Evolutionary conservation across 495 filamentous ascomycete species (phyloP), one percentile per base, ranked within the genome.

Genomic region (Oidiodendron maius): DNA sequence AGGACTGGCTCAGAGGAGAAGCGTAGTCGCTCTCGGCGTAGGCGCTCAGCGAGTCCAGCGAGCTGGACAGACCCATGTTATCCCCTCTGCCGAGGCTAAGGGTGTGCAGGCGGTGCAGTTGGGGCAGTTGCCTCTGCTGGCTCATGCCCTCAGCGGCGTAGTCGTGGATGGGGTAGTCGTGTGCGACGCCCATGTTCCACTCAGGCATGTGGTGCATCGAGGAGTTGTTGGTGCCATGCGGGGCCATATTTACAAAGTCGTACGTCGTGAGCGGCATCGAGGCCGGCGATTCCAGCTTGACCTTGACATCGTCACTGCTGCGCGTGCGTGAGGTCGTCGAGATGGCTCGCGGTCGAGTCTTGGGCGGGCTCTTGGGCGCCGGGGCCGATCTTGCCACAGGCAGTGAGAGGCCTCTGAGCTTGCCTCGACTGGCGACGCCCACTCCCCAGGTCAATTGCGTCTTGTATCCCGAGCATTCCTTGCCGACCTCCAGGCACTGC

Each of bases 401-500:
- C 18, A 94, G 71, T 36, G 90, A 86, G 50, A 96, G 66, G 13
- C 93, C 93, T 42, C 93, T 78, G 48, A 98, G 78, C 71, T 98
- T 98, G 51, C 93, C 93, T 55, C 93, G 82, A 63, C 91, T 96
- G 32, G 93, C 93, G 53, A 98, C 93, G 20, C 93, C 93, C 28
- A 98, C 86, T 11, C 91, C 93, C 93, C 93, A 98, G 28, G 93
- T 98, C 70, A 98, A 78, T 40, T 90, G 88, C 17, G 93, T 97
- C 69, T 94, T 93, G 73, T 98, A 98, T 51, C 93, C 93, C 36
- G 87, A 89, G 71, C 93, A 98, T 64, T 95, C 89, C 61, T 88
- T 91, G 47, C 89, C 87, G 50, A 84, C 71, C 46, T 96, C 90
- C 41, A 98, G 77, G 67, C 93, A 98, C 64, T 89, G 91, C 38